Percentiles rank a stretch among this genome's conserved stretches.
These are phyloP conservation scores for Linum trigynum DNA, from an alignment of 345 rosid genomes.

Conservation along the genomic window DNA sequence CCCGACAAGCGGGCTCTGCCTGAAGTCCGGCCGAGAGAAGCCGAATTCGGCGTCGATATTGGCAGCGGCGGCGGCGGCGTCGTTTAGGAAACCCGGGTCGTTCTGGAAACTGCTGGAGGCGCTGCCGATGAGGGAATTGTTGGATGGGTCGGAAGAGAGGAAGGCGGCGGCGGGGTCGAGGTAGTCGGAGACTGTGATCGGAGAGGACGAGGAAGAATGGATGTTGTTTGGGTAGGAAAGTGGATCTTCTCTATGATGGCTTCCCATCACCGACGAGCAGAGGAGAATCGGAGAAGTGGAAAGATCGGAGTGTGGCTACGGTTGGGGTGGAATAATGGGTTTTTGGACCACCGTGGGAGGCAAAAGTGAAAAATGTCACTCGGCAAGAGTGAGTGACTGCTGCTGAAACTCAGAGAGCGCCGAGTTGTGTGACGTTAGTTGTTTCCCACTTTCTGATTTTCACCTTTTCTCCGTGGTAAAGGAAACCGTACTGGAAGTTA, in stretches of 20 bases:
- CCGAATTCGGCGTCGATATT: constrained; percentile 58
- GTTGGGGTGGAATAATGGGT: too few species aligned
- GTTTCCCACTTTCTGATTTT: too few species aligned
- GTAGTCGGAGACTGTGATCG: not conserved
- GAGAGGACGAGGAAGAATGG: not conserved
- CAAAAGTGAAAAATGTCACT: too few species aligned
- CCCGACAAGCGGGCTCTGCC: constrained; percentile 52
- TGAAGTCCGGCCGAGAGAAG: constrained; percentile 70
- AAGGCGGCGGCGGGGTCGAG: not conserved
- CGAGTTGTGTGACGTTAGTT: too few species aligned
- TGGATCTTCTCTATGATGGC: not conserved
- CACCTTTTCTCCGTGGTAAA: too few species aligned
- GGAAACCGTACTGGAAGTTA: too few species aligned
- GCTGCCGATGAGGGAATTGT: not conserved
- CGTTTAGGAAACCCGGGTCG: not conserved
- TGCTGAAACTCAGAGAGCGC: too few species aligned
- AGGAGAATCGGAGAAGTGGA: not conserved
- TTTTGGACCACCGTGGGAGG: too few species aligned
- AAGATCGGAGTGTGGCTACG: constrained; percentile 1
- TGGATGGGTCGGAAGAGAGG: not conserved
- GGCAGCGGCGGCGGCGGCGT: constrained; percentile 4
- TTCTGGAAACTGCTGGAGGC: constrained; percentile 5
- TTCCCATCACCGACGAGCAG: not conserved
- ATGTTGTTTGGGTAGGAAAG: not conserved
- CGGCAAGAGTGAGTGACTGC: too few species aligned